phyloP scores from a whole-genome alignment of 345 rosid species.

The Murraya paniculata region DNA sequence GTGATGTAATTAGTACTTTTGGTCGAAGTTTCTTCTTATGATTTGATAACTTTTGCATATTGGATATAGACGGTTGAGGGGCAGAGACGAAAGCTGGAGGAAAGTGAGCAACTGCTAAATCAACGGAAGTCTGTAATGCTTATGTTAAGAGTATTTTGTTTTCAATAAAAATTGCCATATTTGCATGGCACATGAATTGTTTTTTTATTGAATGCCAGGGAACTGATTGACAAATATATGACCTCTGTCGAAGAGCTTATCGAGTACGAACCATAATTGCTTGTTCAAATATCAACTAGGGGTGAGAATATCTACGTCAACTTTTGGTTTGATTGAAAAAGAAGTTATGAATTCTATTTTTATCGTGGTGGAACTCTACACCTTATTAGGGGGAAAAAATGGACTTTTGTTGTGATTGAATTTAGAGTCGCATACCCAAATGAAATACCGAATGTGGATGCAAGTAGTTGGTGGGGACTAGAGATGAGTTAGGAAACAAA shows the following conservation, averaged over 20 bases:
- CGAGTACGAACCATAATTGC: slow-evolving; percentile 45
- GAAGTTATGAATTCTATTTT: neutral
- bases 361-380: neutral
- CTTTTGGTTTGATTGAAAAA: neutral
- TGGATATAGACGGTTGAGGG: slow-evolving; percentile 64
- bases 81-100: slow-evolving; percentile 68
- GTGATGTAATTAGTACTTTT: neutral
- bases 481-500: neutral
- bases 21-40: neutral
- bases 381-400: neutral
- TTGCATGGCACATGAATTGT: slow-evolving; percentile 1
- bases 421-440: neutral
- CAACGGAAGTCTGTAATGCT: slow-evolving; percentile 46
- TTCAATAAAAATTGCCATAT: neutral
- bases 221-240: slow-evolving; percentile 53
- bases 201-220: slow-evolving; percentile 41
- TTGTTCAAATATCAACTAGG: neutral
- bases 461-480: neutral
- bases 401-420: neutral
- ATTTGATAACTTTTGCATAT: neutral
- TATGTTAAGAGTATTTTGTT: neutral
- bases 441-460: neutral
- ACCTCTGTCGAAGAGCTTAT: slow-evolving; percentile 61
- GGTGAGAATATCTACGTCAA: slow-evolving; percentile 9
- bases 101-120: slow-evolving; percentile 51